Evolutionary conservation across 139 green algal species (phyloP), one percentile per base, ranked within the genome.

Genomic region (Asterochloris sp.): DNA sequence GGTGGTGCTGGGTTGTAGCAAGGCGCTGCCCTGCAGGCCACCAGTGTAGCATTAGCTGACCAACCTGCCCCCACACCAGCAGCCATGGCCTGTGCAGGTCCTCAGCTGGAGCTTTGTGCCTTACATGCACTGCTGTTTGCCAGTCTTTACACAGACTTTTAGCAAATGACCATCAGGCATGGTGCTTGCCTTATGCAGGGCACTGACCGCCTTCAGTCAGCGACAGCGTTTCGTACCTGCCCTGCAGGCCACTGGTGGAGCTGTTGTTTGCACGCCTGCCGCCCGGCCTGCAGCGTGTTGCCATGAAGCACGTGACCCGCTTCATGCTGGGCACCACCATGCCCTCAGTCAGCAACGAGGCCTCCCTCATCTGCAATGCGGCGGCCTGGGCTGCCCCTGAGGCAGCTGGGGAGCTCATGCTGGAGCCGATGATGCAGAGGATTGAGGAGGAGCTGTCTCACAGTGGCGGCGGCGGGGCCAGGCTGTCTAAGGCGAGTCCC

Each of bases 231-330:
- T n/a, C n/a, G n/a, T n/a, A n/a, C n/a, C 2, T 68, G 8, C 27
- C 19, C 23, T 73, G 76, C 82, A 90, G 89, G 78, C 88, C 92
- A 10, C 81, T 91, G 28, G 80, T 94, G 69, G 89, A 93, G 85
- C 81, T 96, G 74, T 84, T 96, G 71, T 96, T 95, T 75, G 82
- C 83, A 38, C 89, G 93, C 38, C 73, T 95, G 80, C 87, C 90
- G 2, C 78, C 85, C 6, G 28, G 54, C 15, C 78, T 96, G 75
- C 86, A 82, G 19, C 24, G 38, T 11, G 71, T 76, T 14, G 91
- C 92, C n/a, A 86, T 95, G 54, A 81, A 76, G 12, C 85, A 88
- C 12, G 76, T 96, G 28, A 83, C 85, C 15, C 67, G 82, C 54
- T 96, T 93, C 74, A 74, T 94, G 69, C 76, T 89, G 62, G 87